Evolutionary conservation across 768 basidiomycete species (phyloP).

Genomic region (Lactarius vividus): DNA sequence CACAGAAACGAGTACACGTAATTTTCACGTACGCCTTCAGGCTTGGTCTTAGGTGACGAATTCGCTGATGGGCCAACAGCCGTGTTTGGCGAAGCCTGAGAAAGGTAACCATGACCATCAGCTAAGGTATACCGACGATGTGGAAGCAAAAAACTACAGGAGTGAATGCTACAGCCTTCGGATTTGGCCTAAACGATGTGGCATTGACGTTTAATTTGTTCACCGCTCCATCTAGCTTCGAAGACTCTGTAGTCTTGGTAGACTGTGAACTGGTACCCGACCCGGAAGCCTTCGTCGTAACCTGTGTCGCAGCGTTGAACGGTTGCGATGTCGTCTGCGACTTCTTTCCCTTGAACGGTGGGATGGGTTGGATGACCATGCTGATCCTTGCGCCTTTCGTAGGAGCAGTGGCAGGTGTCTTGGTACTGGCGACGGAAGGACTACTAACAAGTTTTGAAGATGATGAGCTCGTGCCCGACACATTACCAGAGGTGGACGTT

Average conservation of each 20-base stretch:
- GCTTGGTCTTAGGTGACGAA: slow-evolving; percentile 33
- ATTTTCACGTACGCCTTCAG: slow-evolving; percentile 18
- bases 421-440: slow-evolving; percentile 17
- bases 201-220: slow-evolving; percentile 85
- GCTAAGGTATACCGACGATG: background rate
- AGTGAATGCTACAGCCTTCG: slow-evolving; percentile 73
- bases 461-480: slow-evolving; percentile 9
- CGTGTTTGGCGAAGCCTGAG: slow-evolving; percentile 34
- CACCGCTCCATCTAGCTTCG: slow-evolving; percentile 52
- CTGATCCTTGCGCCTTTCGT: slow-evolving; percentile 37
- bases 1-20: background rate
- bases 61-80: slow-evolving; percentile 27
- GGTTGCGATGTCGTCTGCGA: slow-evolving; percentile 33
- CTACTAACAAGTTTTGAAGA: slow-evolving; percentile 27
- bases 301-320: slow-evolving; percentile 35
- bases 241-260: slow-evolving; percentile 29
- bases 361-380: slow-evolving; percentile 89
- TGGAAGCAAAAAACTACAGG: slow-evolving; percentile 45
- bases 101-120: slow-evolving; percentile 22
- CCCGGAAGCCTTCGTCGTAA: slow-evolving; percentile 32
- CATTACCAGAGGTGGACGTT: slow-evolving; percentile 23
- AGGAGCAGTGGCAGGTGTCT: slow-evolving; percentile 9
- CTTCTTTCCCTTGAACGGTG: slow-evolving; percentile 74
- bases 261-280: slow-evolving; percentile 28
- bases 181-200: slow-evolving; percentile 86